A percentile compares a stretch with the other conserved stretches of the same genome.
phyloP scores from a whole-genome alignment of 2,329 filamentous ascomycete genomes.

The Microdochium trichocladiopsis region DNA sequence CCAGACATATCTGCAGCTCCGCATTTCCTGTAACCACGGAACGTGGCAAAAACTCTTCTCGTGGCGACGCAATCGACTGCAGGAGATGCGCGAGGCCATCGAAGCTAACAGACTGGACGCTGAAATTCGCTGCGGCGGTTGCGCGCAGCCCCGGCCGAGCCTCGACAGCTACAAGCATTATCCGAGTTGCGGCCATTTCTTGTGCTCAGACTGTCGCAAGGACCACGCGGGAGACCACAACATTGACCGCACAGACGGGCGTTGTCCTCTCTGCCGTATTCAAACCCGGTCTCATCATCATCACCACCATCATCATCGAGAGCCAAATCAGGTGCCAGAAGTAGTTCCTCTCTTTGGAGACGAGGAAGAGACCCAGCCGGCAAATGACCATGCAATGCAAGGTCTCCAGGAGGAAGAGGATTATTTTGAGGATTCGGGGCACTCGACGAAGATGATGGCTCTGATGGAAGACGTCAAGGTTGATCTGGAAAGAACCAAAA shows the following conservation, averaged over 20 bases:
- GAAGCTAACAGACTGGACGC: slow-evolving; percentile 11
- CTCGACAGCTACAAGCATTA: slow-evolving; percentile 11
- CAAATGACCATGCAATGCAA: neutral
- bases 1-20: slow-evolving; percentile 35
- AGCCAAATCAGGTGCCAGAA: neutral
- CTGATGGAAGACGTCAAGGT: slow-evolving; percentile 21
- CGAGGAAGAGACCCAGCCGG: neutral
- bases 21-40: slow-evolving; percentile 42
- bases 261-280: slow-evolving; percentile 15
- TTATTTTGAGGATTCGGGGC: slow-evolving; percentile 18
- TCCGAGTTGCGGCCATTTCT: slow-evolving; percentile 19
- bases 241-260: neutral
- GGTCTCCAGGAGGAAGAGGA: slow-evolving; percentile 6
- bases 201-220: slow-evolving; percentile 22
- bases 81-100: slow-evolving; percentile 24
- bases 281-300: neutral
- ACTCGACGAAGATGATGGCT: slow-evolving; percentile 24
- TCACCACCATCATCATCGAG: neutral
- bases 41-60: slow-evolving; percentile 37
- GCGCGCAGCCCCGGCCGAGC: slow-evolving; percentile 24
- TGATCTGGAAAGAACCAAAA: slow-evolving; percentile 15
- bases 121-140: slow-evolving; percentile 18
- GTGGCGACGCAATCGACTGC: slow-evolving; percentile 26
- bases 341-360: neutral
- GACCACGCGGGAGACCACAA: slow-evolving; percentile 2